Percentiles rank a stretch among this genome's conserved stretches.
Evolutionary conservation across 1,284 basidiomycete genomes (phyloP).

Genomic region (Flammula alnicola): DNA sequence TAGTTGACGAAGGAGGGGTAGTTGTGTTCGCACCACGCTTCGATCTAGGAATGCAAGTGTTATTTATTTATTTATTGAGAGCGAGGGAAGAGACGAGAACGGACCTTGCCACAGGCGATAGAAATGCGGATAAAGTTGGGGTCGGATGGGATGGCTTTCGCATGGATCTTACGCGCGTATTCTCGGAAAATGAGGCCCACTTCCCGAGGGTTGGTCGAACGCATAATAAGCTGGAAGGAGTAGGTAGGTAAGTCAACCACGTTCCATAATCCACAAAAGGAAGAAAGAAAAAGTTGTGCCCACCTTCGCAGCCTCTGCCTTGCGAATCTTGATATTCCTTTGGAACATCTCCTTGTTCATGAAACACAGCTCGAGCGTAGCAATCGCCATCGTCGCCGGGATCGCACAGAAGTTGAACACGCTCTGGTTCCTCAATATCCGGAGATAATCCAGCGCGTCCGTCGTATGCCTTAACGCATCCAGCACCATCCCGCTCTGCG

Average conservation of each 20-base stretch:
- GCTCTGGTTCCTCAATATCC: conserved; percentile 86
- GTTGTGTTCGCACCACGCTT: conserved; percentile 89
- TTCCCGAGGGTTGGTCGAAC: conserved; percentile 89
- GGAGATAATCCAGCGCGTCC: conserved; percentile 90
- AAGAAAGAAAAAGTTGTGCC: too few relatives aligned
- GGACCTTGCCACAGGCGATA: conserved; percentile 76
- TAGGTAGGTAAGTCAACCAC: conserved; percentile 5
- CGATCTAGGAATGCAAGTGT: conserved; percentile 61
- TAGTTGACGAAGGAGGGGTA: conserved; percentile 85
- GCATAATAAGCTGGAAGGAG: conserved; percentile 80
- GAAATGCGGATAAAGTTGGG: conserved; percentile 87
- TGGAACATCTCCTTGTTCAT: conserved; percentile 93
- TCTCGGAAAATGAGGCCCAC: conserved; percentile 90
- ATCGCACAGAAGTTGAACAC: conserved; percentile 98
- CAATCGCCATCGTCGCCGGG: conserved; percentile 95
- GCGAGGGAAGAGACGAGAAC: conserved; percentile 6
- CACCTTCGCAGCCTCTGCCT: conserved; percentile 86
- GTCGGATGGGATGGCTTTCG: conserved; percentile 79
- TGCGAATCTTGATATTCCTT: conserved; percentile 94
- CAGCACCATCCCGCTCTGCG: conserved; percentile 87
- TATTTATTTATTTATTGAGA: too few relatives aligned
- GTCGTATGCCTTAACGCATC: conserved; percentile 88
- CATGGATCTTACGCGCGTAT: conserved; percentile 84
- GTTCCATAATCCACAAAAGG: conserved; percentile 9
- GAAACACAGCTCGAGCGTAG: conserved; percentile 90